These are phyloP conservation scores for Canna indica DNA, from an alignment of 176 grass and related monocot species.

Conservation along the genomic window DNA sequence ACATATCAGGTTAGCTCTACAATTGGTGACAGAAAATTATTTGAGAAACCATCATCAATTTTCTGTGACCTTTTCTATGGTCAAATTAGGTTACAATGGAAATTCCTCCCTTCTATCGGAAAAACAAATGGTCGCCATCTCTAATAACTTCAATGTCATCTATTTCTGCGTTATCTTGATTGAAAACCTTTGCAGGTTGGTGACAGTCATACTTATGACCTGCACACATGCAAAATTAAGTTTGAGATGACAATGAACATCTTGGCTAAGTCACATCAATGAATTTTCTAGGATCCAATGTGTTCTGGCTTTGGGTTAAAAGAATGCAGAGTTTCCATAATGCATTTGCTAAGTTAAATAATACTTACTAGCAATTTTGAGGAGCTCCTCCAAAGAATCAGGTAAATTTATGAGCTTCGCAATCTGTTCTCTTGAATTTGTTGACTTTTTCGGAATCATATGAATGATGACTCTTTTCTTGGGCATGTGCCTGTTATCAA, in stretches of 20 bases:
- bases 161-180: constrained; percentile 64
- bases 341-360: neutral
- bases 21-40: neutral
- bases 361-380: constrained; percentile 59
- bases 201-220: constrained; percentile 46
- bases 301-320: too few relatives aligned
- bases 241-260: neutral
- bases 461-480: constrained; percentile 58
- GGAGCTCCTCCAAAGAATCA: constrained; percentile 50
- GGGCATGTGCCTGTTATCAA: constrained; percentile 13
- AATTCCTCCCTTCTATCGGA: constrained; percentile 29
- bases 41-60: neutral
- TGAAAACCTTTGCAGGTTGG: constrained; percentile 42
- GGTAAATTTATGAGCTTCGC: constrained; percentile 74
- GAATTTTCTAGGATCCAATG: too few relatives aligned
- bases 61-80: neutral
- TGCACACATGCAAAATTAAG: constrained; percentile 18
- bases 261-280: too few relatives aligned
- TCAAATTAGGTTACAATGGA: too few relatives aligned
- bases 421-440: constrained; percentile 19
- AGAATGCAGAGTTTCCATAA: too few relatives aligned
- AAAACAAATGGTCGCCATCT: constrained; percentile 76
- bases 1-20: neutral
- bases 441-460: constrained; percentile 14
- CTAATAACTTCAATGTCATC: constrained; percentile 66